Evolutionary conservation across 768 basidiomycete species (phyloP).

Genomic region (Lentinus brumalis): DNA sequence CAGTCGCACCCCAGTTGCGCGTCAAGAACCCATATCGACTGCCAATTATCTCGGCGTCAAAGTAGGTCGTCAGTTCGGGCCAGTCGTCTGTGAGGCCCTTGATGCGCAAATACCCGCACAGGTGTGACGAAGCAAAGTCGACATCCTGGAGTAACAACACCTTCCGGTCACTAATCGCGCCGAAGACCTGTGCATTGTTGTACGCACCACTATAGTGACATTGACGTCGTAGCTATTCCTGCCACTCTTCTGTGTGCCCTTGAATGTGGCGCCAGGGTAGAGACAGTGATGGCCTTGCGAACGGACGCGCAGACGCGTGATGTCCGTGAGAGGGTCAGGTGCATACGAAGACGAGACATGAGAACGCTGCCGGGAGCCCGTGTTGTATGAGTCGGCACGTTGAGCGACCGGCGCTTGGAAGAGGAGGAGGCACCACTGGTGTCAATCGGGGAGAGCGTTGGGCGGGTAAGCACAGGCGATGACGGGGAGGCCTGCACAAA

Average conservation of each 20-base stretch:
- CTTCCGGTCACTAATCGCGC: background rate
- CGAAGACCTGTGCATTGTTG: conserved; percentile 14
- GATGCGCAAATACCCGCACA: conserved; percentile 93
- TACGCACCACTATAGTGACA: conserved; percentile 86
- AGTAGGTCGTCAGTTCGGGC: conserved; percentile 95
- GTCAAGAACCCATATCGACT: conserved; percentile 90
- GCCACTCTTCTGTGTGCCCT: conserved; percentile 92
- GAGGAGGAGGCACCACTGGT: conserved; percentile 13
- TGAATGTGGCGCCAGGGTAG: conserved; percentile 86
- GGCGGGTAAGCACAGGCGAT: conserved; percentile 8
- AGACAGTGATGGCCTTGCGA: conserved; percentile 75
- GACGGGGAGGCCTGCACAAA: conserved; percentile 2
- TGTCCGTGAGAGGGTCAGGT: conserved; percentile 66
- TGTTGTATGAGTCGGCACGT: conserved; percentile 17
- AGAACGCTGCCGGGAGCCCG: conserved; percentile 27
- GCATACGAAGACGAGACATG: conserved; percentile 16
- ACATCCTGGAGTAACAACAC: conserved; percentile 62
- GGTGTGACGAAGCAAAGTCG: conserved; percentile 80
- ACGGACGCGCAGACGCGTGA: conserved; percentile 74
- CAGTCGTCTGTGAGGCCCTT: conserved; percentile 91
- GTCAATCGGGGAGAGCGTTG: conserved; percentile 17
- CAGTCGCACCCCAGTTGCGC: conserved; percentile 86
- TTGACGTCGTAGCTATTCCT: conserved; percentile 93
- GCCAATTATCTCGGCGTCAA: conserved; percentile 95
- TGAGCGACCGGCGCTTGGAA: conserved; percentile 18